Evolutionary conservation across 306 rosid species (phyloP), one percentile per base, ranked within the genome.

Genomic region (Malus sylvestris): DNA sequence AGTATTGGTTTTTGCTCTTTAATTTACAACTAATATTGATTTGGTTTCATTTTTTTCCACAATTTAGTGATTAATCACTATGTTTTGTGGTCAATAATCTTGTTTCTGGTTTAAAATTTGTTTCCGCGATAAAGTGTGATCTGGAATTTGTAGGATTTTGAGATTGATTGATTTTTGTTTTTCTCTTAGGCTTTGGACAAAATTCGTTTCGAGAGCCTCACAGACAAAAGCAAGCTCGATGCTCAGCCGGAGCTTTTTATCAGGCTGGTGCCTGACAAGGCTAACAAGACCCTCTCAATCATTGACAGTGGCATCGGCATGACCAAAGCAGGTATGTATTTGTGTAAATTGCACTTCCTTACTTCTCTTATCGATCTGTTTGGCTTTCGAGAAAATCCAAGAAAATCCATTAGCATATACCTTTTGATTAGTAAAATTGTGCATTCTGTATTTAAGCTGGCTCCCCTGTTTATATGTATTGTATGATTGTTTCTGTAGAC

Each of bases 231-330:
- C 80, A 89, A 89, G 69, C 90, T 89, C 5, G 90, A 87, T 65
- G 85, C 62, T 0, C 94, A 89, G 16, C 91, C 91, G 2, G 95
- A 90, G 74, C 90, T 90, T 10, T 88, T 90, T 80, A 90, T 90
- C 32, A 83, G 95, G n/a, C 2, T 90, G 1, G 92, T 90, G 6
- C 90, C 95, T 1, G 92, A 88, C 57, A 90, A 90, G 80, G 82
- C 61, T 2, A 90, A 86, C 76, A 90, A 88, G 33, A 84, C 92
- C 2, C 89, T 90, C 13, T 86, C 92, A 11, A 88, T 90, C 32
- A 86, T 90, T 0, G 95, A 90, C 20, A 90, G 95, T 12, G 95
- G 95, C 8, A 55, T 90, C 51, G 95, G 92, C 30, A 90, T 90
- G 94, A 87, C 94, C 70, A 90, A 90, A 84, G 94, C 90, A 87